Evolutionary conservation across 2,329 filamentous ascomycete species (phyloP).

Genomic region (Aschersonia sp.): DNA sequence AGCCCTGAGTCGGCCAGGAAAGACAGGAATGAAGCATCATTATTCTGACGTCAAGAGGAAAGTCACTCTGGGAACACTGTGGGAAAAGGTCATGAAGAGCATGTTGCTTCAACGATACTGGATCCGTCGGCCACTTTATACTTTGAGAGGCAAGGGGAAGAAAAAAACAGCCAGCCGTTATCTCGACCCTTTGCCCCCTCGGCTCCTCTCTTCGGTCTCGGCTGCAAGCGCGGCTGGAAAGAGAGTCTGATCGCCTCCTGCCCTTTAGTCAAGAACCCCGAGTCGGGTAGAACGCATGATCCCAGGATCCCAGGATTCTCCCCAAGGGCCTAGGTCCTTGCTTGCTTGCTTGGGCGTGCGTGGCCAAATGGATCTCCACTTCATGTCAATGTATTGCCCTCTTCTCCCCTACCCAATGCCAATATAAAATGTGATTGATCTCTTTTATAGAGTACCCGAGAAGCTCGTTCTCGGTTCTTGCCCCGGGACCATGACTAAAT

Average conservation of each 20-base stretch:
- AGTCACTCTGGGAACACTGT: not conserved
- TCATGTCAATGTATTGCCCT: not conserved
- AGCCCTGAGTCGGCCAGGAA: not conserved
- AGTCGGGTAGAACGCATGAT: not conserved
- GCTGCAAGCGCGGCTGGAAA: not conserved
- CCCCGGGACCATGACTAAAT: not conserved
- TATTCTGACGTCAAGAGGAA: not conserved
- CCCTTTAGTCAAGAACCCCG: not conserved
- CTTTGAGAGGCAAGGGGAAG: not conserved
- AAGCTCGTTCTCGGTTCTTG: not conserved
- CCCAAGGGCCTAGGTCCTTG: not conserved
- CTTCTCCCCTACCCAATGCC: not conserved
- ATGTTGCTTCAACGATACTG: not conserved
- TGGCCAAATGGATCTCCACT: not conserved
- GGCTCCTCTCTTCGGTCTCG: not conserved
- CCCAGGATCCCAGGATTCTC: not conserved
- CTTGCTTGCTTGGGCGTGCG: not conserved
- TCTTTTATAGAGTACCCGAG: not conserved
- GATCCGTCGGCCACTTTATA: not conserved
- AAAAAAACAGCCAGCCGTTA: not conserved
- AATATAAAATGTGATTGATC: not conserved
- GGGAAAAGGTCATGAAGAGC: too few relatives aligned
- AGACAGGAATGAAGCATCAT: not conserved
- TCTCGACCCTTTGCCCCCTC: not conserved
- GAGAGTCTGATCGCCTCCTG: not conserved